These are phyloP conservation scores for Globisporangium middletonii DNA, from an alignment of 352 stramenopile genomes.

Conservation along the genomic window DNA sequence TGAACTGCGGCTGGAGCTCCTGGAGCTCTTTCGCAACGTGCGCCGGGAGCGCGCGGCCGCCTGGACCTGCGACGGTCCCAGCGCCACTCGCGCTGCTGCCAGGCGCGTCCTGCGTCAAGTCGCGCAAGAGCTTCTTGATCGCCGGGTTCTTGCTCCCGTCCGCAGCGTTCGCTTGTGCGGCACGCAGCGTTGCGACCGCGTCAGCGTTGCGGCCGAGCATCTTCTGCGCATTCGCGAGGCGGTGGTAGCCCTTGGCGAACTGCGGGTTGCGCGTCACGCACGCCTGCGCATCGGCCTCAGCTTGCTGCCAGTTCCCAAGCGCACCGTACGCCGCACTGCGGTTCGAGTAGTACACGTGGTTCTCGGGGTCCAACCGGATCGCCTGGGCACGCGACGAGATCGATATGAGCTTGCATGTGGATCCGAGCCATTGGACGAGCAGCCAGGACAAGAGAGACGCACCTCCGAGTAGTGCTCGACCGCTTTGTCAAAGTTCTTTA, in stretches of 20 bases:
- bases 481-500: constrained; percentile 81
- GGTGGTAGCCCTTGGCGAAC: constrained; percentile 79
- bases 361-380: constrained; percentile 66
- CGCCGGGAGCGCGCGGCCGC: constrained; percentile 39
- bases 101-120: constrained; percentile 49
- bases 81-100: constrained; percentile 4
- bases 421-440: not conserved
- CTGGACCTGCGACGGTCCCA: constrained; percentile 5
- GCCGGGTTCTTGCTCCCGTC: constrained; percentile 53
- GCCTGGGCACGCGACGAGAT: constrained; percentile 24
- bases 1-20: constrained; percentile 75
- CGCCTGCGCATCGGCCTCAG: constrained; percentile 63
- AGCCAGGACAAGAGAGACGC: not conserved
- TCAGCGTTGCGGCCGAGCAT: constrained; percentile 63
- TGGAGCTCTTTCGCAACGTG: constrained; percentile 74
- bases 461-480: constrained; percentile 78
- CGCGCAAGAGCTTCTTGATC: constrained; percentile 72
- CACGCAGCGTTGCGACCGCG: constrained; percentile 61
- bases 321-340: constrained; percentile 72
- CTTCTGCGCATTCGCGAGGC: constrained; percentile 76
- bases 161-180: constrained; percentile 21
- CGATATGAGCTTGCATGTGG: not conserved
- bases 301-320: constrained; percentile 58
- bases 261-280: constrained; percentile 64
- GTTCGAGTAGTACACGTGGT: constrained; percentile 86